Conservation (phyloP, 2,329 filamentous ascomycete genomes). For the Colletotrichum graminicola region DNA sequence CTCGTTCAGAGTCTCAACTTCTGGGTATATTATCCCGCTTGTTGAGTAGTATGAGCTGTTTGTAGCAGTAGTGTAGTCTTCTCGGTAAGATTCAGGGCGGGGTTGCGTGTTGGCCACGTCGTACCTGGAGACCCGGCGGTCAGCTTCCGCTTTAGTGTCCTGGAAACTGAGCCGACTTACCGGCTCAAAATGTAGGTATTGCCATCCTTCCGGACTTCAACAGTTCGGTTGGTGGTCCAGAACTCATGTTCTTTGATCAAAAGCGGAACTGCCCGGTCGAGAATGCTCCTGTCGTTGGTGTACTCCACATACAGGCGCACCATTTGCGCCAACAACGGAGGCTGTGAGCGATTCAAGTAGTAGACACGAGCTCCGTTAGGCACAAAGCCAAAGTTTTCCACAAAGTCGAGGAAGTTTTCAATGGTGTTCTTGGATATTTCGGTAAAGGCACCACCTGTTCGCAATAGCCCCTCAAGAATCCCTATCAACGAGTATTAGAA, state of each 20-base stretch:
- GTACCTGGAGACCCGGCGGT: conserved; percentile 55
- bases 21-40: conserved; percentile 70
- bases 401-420: conserved; percentile 76
- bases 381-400: conserved; percentile 74
- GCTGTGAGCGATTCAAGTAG: conserved; percentile 77
- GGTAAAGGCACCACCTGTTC: conserved; percentile 73
- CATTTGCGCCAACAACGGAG: conserved; percentile 75
- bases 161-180: conserved; percentile 50
- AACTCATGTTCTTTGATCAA: conserved; percentile 74
- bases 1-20: conserved; percentile 62
- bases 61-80: conserved; percentile 75
- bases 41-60: conserved; percentile 72
- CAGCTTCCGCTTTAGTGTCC: not conserved
- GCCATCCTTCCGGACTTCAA: conserved; percentile 60
- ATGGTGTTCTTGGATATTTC: conserved; percentile 75
- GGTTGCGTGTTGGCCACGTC: conserved; percentile 74
- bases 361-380: conserved; percentile 77
- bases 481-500: conserved; percentile 50
- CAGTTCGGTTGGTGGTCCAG: conserved; percentile 71
- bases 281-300: conserved; percentile 71
- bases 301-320: conserved; percentile 73
- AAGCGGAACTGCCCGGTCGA: conserved; percentile 71
- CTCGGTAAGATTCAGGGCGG: conserved; percentile 74
- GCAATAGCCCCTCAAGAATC: conserved; percentile 75
- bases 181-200: conserved; percentile 68